Evolutionary conservation across 108 stramenopile genomes (phyloP).

Genomic region (Aureococcus anophagefferens): DNA sequence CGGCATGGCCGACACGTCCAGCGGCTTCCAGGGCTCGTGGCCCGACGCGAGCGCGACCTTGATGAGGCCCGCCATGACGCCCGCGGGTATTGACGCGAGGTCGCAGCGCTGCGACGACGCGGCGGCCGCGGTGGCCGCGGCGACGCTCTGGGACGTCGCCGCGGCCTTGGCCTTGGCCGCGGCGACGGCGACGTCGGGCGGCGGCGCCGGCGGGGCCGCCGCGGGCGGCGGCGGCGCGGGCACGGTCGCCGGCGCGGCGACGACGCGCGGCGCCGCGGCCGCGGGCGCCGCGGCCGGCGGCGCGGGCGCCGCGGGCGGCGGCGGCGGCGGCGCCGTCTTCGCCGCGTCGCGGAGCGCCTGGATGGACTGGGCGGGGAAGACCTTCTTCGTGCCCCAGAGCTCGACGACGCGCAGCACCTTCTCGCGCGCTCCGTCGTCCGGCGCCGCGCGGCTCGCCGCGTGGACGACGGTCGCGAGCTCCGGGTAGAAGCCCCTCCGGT

Average conservation of each 20-base stretch:
- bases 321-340: not conserved
- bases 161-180: no score
- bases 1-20: not conserved
- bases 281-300: no score
- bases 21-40: not conserved
- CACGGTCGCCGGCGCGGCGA: not conserved
- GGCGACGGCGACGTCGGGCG: no score
- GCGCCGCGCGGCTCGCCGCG: not conserved
- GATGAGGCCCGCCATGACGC: not conserved
- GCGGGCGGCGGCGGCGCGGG: no score
- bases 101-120: not conserved
- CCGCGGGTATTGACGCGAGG: not conserved
- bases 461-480: not conserved
- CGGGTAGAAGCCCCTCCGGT: not conserved
- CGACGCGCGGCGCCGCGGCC: not conserved
- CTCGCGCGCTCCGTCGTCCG: not conserved
- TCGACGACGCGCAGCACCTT: not conserved
- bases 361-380: not conserved
- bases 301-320: no score
- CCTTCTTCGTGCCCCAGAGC: not conserved
- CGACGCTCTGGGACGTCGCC: no score
- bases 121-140: no score
- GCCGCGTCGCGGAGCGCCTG: not conserved
- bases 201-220: no score
- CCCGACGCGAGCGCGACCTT: not conserved